Base-by-base conservation (phyloP, 768 basidiomycete genomes). In the Leucosporidium yakuticum region DNA sequence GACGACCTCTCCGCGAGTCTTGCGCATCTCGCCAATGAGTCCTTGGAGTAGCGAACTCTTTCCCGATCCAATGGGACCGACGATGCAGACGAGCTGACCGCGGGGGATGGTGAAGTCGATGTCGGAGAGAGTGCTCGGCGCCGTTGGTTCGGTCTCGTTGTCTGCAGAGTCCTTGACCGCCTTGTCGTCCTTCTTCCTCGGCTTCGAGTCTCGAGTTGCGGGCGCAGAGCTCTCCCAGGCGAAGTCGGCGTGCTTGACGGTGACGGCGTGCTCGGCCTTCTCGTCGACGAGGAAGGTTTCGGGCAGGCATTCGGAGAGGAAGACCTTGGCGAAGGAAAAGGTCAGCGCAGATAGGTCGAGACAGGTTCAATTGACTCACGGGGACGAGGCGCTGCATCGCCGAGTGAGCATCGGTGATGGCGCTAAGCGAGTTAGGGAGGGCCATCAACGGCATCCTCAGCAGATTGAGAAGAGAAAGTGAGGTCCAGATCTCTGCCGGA, bases 11-110 rank as follows among this genome's bases (percentile, higher is more conserved):
- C 91, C 91, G 11, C 79, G 76, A 0, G 84, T 87, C 71, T 82
- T 81, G 62, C 87, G 81, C 91, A 94, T 94, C 77, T 94, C 91
- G 5, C 88, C 88, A 65, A 89, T 85, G 39, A 90, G 75, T 11
- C 85, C 89, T 69, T 90, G 86, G 51, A 91, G 80, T 31, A 91
- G 79, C 4, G 2, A 85, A 84, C 80, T 88, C 88, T 21, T 88
- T 86, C 70, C 72, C 15, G 63, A 65, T 2, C 68, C 68, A n/a
- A 91, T 89, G 4, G 87, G 83, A 2, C 90, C 91, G 27, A 93
- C 91, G 48, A 96, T 85, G 1, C 90, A 91, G 4, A 87, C 83
- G 7, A 94, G 81, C 73, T 87, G 81, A 0, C 91, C 91, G 0
- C 85, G 81, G 1, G 88, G 87, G 54, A 95, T 84, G n/a, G 79